Conservation (phyloP, 2,329 filamentous ascomycete genomes). For the Calonectria multiphialidica region DNA sequence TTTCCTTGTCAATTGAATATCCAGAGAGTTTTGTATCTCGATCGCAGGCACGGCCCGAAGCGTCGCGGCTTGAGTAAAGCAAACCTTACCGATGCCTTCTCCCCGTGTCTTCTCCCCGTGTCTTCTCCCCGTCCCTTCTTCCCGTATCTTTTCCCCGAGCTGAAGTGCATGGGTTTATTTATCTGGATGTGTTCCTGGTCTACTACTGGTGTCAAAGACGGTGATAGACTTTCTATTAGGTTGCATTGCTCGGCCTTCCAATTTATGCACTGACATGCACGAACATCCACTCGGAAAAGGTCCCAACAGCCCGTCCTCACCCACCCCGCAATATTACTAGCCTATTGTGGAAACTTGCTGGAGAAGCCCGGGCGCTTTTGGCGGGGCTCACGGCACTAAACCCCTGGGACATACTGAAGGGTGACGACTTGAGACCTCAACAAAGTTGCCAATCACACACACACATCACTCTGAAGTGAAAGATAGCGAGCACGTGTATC, state of each 20-base stretch:
- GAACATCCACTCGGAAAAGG: neutral
- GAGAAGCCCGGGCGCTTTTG: neutral
- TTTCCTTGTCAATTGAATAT: no score
- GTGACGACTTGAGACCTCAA: no score
- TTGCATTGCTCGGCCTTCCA: neutral
- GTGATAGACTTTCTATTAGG: neutral
- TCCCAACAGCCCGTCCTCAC: neutral
- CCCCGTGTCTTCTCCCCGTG: neutral
- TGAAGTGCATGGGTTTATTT: no score
- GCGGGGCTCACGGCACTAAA: neutral
- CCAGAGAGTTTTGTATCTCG: neutral
- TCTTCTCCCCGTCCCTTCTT: no score
- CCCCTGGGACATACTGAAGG: neutral
- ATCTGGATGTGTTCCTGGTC: no score
- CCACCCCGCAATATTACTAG: neutral
- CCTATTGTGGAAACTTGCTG: neutral
- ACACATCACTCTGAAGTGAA: no score
- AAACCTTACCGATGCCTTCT: neutral
- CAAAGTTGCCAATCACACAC: no score
- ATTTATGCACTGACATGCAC: neutral
- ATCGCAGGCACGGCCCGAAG: neutral
- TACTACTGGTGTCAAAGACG: no score
- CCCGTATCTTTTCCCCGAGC: no score
- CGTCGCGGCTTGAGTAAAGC: neutral
- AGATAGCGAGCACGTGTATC: no score